Base-by-base conservation (phyloP, 306 rosid genomes). In the Sicyos edulis region DNA sequence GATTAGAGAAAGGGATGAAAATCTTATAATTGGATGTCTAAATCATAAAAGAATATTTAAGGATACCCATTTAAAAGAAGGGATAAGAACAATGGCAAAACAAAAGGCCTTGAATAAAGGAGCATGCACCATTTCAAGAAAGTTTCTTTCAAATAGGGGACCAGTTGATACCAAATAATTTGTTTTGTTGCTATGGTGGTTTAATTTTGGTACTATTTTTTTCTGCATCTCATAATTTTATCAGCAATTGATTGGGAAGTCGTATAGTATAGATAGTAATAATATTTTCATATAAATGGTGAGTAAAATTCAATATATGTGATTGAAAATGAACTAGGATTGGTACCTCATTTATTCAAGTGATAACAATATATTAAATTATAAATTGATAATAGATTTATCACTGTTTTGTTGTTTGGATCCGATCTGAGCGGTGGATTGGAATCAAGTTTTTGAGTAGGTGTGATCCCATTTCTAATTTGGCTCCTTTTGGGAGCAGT, bases 81-180 rank as follows among this genome's bases (percentile, higher is more conserved):
- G n/a, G 70, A 64, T 17, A 64, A 64, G 32, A 64, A 66, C 71
- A 44, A 65, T 42, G 71, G 69, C 49, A 40, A 37, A 63, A 63
- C 4, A 16, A 3, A 7, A 19, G 71, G 54, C 15, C 34, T 66
- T 66, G 17, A 44, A 42, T 66, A 66, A 66, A 66, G 53, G 53
- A 12, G 32, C 3, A 5, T 64, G 53, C 70, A 40, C 70, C 70
- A 64, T 64, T 64, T 64, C 70, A 10, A 64, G 70, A 42, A 40
- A 64, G 53, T 64, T 64, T 2, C n/a, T 34, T 37, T 64, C 9
- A 10, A 17, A 42, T 42, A 17, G 53, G 68, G 70, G 53, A 40
- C 70, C 52, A 42, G 1, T 8, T 6, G 2, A 64, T 19, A 1
- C 68, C 49, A 29, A 61, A 29, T 26, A 1, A 9, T 29, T 26